Percentiles rank a stretch among this genome's conserved stretches.
Evolutionary conservation across 805 yeast species (phyloP).

Genomic region (Metschnikowia borealis): DNA sequence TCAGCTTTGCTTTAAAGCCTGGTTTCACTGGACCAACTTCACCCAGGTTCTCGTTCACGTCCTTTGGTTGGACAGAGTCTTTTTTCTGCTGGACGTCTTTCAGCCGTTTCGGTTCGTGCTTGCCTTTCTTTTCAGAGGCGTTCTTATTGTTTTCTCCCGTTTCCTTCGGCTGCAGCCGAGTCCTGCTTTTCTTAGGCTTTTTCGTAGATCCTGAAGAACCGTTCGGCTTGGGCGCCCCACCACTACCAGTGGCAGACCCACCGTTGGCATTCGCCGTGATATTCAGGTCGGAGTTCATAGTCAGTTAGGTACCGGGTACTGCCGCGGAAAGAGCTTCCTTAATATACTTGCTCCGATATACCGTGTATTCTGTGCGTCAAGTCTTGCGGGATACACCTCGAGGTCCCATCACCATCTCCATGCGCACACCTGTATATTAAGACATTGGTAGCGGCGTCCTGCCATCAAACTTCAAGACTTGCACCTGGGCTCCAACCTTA

Average conservation of each 20-base stretch:
- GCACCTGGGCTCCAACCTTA: background rate
- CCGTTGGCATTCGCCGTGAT: background rate
- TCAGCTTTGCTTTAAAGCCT: background rate
- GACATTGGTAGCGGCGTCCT: background rate
- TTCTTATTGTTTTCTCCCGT: background rate
- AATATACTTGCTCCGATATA: background rate
- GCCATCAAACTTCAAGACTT: background rate
- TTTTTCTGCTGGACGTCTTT: background rate
- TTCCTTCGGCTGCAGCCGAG: background rate
- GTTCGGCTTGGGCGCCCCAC: background rate
- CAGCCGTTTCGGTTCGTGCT: background rate
- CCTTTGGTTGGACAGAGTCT: slow-evolving; percentile 1
- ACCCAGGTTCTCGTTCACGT: background rate
- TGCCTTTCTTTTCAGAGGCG: background rate
- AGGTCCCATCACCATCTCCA: background rate
- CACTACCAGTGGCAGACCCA: background rate
- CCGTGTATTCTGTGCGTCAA: background rate
- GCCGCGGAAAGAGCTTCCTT: background rate
- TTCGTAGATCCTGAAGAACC: background rate
- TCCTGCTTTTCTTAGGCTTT: background rate
- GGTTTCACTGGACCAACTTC: background rate
- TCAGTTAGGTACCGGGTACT: background rate
- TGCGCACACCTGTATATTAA: slow-evolving; percentile 4
- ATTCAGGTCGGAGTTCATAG: background rate
- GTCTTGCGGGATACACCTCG: background rate